Percentiles rank a stretch among this genome's conserved stretches.
These are phyloP conservation scores for Zygotorulaspora mrakii DNA, from an alignment of 1,139 yeast genomes.

Conservation along the genomic window DNA sequence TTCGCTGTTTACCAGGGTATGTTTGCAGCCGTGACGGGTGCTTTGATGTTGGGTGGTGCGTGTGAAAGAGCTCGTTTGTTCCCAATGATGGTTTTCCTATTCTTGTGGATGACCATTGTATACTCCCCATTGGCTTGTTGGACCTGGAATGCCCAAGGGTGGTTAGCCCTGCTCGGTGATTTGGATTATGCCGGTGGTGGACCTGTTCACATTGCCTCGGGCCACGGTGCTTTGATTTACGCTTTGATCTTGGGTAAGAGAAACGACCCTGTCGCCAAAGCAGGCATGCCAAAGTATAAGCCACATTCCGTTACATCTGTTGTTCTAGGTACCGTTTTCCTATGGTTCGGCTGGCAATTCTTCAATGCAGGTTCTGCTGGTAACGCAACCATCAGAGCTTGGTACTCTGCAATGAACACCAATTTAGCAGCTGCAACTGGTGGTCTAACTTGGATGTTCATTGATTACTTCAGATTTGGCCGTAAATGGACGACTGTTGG, in stretches of 20 bases:
- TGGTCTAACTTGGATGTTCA: slow-evolving; percentile 89
- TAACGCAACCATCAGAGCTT: slow-evolving; percentile 83
- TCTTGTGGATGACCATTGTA: slow-evolving; percentile 93
- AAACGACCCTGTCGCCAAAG: slow-evolving; percentile 69
- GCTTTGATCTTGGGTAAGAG: slow-evolving; percentile 90
- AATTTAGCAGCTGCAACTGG: slow-evolving; percentile 90
- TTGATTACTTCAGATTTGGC: slow-evolving; percentile 84
- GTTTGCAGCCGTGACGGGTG: slow-evolving; percentile 91
- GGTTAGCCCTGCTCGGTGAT: slow-evolving; percentile 79
- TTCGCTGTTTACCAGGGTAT: slow-evolving; percentile 91
- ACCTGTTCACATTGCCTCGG: slow-evolving; percentile 93
- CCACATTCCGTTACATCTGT: slow-evolving; percentile 88
- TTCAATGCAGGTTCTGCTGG: slow-evolving; percentile 98
- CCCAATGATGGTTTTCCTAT: slow-evolving; percentile 92
- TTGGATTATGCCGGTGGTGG: slow-evolving; percentile 98
- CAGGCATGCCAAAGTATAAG: slow-evolving; percentile 77
- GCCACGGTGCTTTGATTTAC: slow-evolving; percentile 91
- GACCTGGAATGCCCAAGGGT: slow-evolving; percentile 94
- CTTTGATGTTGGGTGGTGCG: slow-evolving; percentile 94
- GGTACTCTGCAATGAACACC: slow-evolving; percentile 90
- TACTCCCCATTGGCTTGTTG: slow-evolving; percentile 94
- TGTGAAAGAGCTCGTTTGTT: slow-evolving; percentile 96
- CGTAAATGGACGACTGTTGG: slow-evolving; percentile 95
- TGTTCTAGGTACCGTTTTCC: slow-evolving; percentile 88
- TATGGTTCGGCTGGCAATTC: slow-evolving; percentile 99